phyloP scores from a whole-genome alignment of 179 eudicot species.

The Corrigiola litoralis region DNA sequence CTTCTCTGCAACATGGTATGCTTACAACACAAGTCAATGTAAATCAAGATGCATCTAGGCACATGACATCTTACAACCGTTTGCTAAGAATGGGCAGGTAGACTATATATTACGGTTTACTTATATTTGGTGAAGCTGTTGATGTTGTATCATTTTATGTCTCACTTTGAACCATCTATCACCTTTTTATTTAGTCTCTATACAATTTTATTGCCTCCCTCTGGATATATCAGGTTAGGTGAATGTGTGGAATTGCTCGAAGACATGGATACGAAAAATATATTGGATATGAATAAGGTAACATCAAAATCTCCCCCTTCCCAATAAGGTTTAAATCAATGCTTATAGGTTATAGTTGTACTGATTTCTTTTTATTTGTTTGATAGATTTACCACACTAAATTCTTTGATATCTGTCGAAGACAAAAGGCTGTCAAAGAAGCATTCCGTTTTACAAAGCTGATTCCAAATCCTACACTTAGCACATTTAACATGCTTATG shows the following conservation, averaged over 20 bases:
- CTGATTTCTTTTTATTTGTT: too few relatives aligned
- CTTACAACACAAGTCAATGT: slow-evolving; percentile 7
- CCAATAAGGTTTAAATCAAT: not conserved
- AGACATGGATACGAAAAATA: slow-evolving; percentile 63
- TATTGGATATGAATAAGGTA: slow-evolving; percentile 86
- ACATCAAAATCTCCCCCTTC: slow-evolving; percentile 13
- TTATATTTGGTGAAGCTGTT: slow-evolving; percentile 3
- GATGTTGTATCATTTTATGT: not conserved
- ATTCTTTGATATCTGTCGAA: slow-evolving; percentile 65
- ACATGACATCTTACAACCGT: slow-evolving; percentile 50
- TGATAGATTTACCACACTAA: slow-evolving; percentile 86
- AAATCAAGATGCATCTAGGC: slow-evolving; percentile 23
- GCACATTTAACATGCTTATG: slow-evolving; percentile 98
- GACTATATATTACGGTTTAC: slow-evolving; percentile 1
- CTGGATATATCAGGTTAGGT: slow-evolving; percentile 42
- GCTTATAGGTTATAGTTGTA: not conserved
- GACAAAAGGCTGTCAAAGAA: slow-evolving; percentile 77
- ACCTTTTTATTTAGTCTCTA: not conserved
- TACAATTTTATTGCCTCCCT: not conserved
- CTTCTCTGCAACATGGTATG: slow-evolving; percentile 18
- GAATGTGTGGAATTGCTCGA: slow-evolving; percentile 82
- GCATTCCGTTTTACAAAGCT: slow-evolving; percentile 79
- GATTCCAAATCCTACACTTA: slow-evolving; percentile 78
- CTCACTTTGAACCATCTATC: not conserved
- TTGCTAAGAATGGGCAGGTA: slow-evolving; percentile 81